Conservation (phyloP, 2,329 filamentous ascomycete species). For the Plenodomus tracheiphilus region DNA sequence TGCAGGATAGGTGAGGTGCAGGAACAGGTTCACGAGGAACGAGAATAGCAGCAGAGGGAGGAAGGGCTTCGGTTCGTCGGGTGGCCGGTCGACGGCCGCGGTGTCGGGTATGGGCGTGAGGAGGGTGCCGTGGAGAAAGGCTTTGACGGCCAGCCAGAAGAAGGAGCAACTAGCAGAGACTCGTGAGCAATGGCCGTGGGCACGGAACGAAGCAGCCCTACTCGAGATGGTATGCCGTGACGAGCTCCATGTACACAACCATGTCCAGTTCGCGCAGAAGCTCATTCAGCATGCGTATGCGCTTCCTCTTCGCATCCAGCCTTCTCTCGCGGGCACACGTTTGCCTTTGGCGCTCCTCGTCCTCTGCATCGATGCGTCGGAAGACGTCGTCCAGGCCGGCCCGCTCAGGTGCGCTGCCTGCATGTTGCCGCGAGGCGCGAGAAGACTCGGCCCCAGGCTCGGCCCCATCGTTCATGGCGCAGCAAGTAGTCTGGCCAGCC, state of each 20-base stretch:
- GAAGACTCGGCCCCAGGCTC: conserved; percentile 35
- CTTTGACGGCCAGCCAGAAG: conserved; percentile 59
- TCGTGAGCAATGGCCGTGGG: conserved; percentile 2
- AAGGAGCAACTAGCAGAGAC: conserved; percentile 57
- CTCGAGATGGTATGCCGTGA: conserved; percentile 66
- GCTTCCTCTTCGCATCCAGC: conserved; percentile 41
- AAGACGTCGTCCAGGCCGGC: conserved; percentile 16
- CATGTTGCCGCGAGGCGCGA: conserved; percentile 28
- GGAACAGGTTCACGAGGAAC: conserved; percentile 60
- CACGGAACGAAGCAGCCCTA: conserved; percentile 41
- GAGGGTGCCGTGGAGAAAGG: conserved; percentile 59
- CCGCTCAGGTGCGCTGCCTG: conserved; percentile 14
- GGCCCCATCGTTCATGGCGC: conserved; percentile 47
- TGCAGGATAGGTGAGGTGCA: conserved; percentile 51
- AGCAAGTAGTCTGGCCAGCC: conserved; percentile 12
- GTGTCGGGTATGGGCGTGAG: conserved; percentile 62
- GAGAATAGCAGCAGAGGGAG: conserved; percentile 57
- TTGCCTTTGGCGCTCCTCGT: conserved; percentile 22
- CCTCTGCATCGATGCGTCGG: conserved; percentile 19
- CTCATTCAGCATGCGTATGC: conserved; percentile 53
- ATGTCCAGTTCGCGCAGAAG: conserved; percentile 62
- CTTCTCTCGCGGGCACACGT: conserved; percentile 29
- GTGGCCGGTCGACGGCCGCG: conserved; percentile 46
- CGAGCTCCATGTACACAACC: conserved; percentile 64
- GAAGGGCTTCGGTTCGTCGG: conserved; percentile 56